These are phyloP conservation scores for Massarina eburnea DNA, from an alignment of 2,329 filamentous ascomycete species.

Conservation along the genomic window DNA sequence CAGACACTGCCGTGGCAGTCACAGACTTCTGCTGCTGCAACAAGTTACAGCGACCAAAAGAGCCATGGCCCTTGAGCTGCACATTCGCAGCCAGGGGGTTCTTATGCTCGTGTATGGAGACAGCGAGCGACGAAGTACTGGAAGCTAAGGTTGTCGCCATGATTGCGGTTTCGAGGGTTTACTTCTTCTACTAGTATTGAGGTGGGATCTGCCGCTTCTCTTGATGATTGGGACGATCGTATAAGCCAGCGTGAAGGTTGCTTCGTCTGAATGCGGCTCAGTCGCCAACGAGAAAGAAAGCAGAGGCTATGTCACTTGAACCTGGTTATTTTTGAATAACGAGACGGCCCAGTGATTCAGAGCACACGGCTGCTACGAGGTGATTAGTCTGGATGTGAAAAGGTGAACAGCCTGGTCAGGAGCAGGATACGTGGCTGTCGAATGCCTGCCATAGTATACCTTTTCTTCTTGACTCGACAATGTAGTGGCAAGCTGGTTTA, in stretches of 20 bases:
- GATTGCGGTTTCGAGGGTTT: conserved; percentile 46
- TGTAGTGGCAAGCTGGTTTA: conserved; percentile 16
- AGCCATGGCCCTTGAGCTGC: conserved; percentile 30
- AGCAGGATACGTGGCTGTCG: conserved; percentile 36
- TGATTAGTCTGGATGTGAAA: conserved; percentile 37
- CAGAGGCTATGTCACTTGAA: conserved; percentile 41
- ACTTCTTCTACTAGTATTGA: conserved; percentile 47
- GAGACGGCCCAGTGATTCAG: conserved; percentile 33
- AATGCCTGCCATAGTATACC: conserved; percentile 40
- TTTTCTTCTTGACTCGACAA: conserved; percentile 29
- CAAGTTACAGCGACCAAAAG: conserved; percentile 31
- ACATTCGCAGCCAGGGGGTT: conserved; percentile 26
- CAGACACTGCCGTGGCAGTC: conserved; percentile 2
- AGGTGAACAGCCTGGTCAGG: conserved; percentile 21
- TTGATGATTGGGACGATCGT: conserved; percentile 44
- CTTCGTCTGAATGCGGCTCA: conserved; percentile 23
- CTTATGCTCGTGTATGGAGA: conserved; percentile 39
- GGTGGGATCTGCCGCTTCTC: conserved; percentile 51
- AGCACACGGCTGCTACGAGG: conserved; percentile 33
- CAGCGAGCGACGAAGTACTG: conserved; percentile 24
- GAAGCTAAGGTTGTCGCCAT: conserved; percentile 46
- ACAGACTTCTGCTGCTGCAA: conserved; percentile 22
- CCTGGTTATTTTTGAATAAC: conserved; percentile 21
- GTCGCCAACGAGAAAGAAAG: conserved; percentile 18
- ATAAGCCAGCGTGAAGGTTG: conserved; percentile 46